These are phyloP conservation scores for Cucumis cinereus DNA, from an alignment of 306 rosid genomes.

Conservation along the genomic window DNA sequence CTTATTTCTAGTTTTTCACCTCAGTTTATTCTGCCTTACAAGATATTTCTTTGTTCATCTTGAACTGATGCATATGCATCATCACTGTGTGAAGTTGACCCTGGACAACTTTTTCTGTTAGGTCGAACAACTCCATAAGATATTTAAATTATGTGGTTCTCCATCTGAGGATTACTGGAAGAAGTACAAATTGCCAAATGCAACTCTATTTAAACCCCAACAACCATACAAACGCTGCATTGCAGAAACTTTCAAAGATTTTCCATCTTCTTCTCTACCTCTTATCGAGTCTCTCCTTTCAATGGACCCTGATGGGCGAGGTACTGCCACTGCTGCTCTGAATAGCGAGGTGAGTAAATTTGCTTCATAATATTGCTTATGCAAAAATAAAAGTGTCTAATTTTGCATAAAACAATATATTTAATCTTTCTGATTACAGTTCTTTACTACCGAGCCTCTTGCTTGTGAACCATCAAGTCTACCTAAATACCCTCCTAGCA, in stretches of 20 bases:
- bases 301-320: constrained; percentile 60
- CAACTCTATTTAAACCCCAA: constrained; percentile 86
- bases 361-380: neutral
- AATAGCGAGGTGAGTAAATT: constrained; percentile 59
- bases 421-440: constrained; percentile 38
- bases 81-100: neutral
- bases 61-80: neutral
- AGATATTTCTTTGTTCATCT: neutral
- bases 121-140: constrained; percentile 98
- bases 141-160: constrained; percentile 94
- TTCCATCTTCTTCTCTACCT: constrained; percentile 60
- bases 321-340: constrained; percentile 55
- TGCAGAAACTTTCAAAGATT: constrained; percentile 54
- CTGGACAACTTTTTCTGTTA: constrained; percentile 9
- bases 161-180: constrained; percentile 87
- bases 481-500: constrained; percentile 95
- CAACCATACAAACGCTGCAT: constrained; percentile 60
- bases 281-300: constrained; percentile 72
- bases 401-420: neutral
- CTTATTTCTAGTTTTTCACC: neutral
- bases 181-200: constrained; percentile 76
- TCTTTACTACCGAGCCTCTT: constrained; percentile 65
- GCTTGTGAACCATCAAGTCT: constrained; percentile 89
- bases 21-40: neutral
- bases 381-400: neutral